A percentile compares a stretch with the other conserved stretches of the same genome.
phyloP scores from a whole-genome alignment of 148 eudicot genomes.

The Vaccinium macrocarpon region DNA sequence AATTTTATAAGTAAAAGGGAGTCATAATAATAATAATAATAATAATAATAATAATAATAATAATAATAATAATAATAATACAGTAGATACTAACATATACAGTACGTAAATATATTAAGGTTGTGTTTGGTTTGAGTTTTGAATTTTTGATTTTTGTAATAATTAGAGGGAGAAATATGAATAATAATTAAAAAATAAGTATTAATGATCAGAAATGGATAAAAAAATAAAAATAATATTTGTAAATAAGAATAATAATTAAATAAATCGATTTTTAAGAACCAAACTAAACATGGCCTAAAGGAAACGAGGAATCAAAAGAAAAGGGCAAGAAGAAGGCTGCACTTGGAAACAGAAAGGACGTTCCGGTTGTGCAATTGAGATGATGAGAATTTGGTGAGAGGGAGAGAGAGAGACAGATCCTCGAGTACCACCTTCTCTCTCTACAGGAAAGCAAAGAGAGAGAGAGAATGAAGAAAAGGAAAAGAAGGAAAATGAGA shows the following conservation, averaged over 20 bases:
- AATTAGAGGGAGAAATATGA: too few relatives aligned
- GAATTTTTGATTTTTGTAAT: too few relatives aligned
- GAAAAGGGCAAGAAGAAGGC: conserved; percentile 3
- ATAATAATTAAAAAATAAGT: too few relatives aligned
- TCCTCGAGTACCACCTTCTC: neutral
- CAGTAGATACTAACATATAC: too few relatives aligned
- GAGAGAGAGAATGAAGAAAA: neutral
- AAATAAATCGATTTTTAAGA: too few relatives aligned
- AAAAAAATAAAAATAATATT: too few relatives aligned
- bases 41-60: neutral
- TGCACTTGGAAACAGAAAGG: conserved; percentile 13
- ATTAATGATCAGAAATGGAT: too few relatives aligned
- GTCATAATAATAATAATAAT: neutral
- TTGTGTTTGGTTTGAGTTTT: too few relatives aligned
- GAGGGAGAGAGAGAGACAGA: neutral
- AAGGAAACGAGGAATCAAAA: too few relatives aligned
- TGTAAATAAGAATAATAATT: too few relatives aligned
- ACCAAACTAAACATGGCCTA: too few relatives aligned
- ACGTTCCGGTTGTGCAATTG: neutral
- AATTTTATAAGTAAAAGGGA: too few relatives aligned
- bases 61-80: neutral
- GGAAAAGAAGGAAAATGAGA: neutral
- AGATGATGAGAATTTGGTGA: conserved; percentile 6
- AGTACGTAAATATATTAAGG: neutral
- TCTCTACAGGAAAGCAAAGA: neutral